Conservation (phyloP, 805 yeast species). For the Schwanniomyces vanrijiae region DNA sequence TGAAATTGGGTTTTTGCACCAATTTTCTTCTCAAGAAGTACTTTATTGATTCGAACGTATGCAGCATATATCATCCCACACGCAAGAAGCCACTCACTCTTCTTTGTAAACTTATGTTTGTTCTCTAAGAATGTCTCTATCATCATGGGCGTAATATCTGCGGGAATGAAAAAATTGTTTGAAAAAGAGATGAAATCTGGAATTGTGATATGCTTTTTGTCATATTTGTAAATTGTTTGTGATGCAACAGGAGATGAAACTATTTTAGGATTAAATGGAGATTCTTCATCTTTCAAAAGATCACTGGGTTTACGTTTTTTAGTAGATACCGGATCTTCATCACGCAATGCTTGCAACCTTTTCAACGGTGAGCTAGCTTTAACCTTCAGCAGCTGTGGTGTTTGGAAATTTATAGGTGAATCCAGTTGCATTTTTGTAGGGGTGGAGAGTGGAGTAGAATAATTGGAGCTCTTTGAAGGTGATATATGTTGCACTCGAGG, state of each 20-base stretch:
- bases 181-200: slow-evolving; percentile 48
- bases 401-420: slow-evolving; percentile 25
- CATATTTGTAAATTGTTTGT: slow-evolving; percentile 8
- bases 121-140: slow-evolving; percentile 51
- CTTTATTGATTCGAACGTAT: slow-evolving; percentile 53
- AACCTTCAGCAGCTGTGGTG: slow-evolving; percentile 22
- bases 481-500: slow-evolving; percentile 19
- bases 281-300: slow-evolving; percentile 18
- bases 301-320: slow-evolving; percentile 8
- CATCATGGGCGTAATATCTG: slow-evolving; percentile 48
- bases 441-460: slow-evolving; percentile 10
- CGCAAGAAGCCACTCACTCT: slow-evolving; percentile 66
- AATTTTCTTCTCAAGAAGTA: slow-evolving; percentile 42
- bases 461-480: slow-evolving; percentile 6
- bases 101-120: slow-evolving; percentile 48
- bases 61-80: slow-evolving; percentile 67
- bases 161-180: slow-evolving; percentile 63
- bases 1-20: slow-evolving; percentile 50
- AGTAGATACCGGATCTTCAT: slow-evolving; percentile 10
- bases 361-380: slow-evolving; percentile 38
- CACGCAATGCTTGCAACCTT: slow-evolving; percentile 26
- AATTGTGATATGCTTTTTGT: slow-evolving; percentile 26
- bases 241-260: slow-evolving; percentile 2
- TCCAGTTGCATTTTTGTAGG: slow-evolving; percentile 7
- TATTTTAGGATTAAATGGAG: slow-evolving; percentile 25